Evolutionary conservation across 2,329 filamentous ascomycete genomes (phyloP), one percentile per base, ranked within the genome.

Genomic region (Hymenoscyphus linearis): DNA sequence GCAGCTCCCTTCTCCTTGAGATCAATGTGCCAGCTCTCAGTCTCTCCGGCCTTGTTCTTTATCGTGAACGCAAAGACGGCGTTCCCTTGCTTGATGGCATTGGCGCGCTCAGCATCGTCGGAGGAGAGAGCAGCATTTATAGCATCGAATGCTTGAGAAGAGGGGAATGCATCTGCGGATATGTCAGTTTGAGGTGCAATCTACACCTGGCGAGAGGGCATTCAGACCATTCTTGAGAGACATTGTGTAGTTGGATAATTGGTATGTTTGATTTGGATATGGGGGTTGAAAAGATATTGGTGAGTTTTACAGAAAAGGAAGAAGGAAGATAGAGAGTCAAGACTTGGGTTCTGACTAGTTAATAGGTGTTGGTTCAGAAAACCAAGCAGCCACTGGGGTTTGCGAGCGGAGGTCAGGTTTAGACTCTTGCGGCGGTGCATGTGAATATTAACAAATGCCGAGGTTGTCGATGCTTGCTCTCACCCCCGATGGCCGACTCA

Each of bases 1-100:
- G 96, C 93, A 60, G 83, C 83, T 66, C 95, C 95, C 65, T 87
- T 89, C 72, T 96, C 84, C 83, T 97, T 97, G 65, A 99, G 85
- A 76, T 99, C 95, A 69, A 99, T 90, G 80, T 96, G 85, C 95
- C 95, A 99, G 78, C 85, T 89, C 72, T 91, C 86, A 62, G 86
- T 87, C 76, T 93, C 85, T 70, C 91, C 91, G 26, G 82, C 82
- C 62, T 80, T 77, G 83, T 99, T 99, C 83, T 96, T 98, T 68
- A 99, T 81, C 59, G 85, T 91, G 79, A 99, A 98, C 64, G 88
- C 88, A 76, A 96, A 97, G 75, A 98, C 81, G 64, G 89, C 91
- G 71, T 88, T 88, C 73, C 87, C 93, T 74, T 91, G 86, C 78
- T 96, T 93, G 76, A 98, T 88, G 68, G 93, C 93, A 67, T 92